Percentiles rank a stretch among this genome's conserved stretches.
phyloP scores from a whole-genome alignment of 495 filamentous ascomycete species.

The Acidiella bohemica region DNA sequence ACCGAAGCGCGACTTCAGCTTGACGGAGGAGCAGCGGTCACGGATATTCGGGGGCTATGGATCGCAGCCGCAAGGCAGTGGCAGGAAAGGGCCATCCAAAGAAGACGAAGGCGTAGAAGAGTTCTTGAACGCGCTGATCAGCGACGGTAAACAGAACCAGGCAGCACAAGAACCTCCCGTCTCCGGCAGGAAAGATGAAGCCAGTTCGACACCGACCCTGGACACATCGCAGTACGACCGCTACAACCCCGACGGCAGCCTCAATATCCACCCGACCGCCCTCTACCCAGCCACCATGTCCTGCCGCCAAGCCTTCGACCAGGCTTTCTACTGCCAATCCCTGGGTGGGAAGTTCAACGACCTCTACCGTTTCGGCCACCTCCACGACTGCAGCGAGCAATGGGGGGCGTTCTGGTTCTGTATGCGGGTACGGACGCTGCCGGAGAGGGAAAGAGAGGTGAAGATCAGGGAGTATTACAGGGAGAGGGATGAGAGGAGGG shows the following conservation, averaged over 20 bases:
- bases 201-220: background rate
- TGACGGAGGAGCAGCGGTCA: slow-evolving; percentile 7
- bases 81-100: background rate
- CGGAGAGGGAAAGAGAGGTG: slow-evolving; percentile 33
- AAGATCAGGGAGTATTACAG: slow-evolving; percentile 58
- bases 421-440: slow-evolving; percentile 59
- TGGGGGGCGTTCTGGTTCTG: slow-evolving; percentile 93
- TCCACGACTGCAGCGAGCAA: slow-evolving; percentile 61
- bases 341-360: slow-evolving; percentile 76
- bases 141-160: slow-evolving; percentile 48
- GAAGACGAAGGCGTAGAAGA: slow-evolving; percentile 2
- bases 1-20: slow-evolving; percentile 9
- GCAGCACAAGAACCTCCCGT: slow-evolving; percentile 31
- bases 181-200: slow-evolving; percentile 4
- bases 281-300: slow-evolving; percentile 70
- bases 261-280: slow-evolving; percentile 42
- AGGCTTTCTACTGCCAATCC: slow-evolving; percentile 88
- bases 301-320: slow-evolving; percentile 82
- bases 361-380: slow-evolving; percentile 69
- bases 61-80: too few relatives aligned
- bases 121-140: slow-evolving; percentile 46
- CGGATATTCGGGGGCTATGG: too few relatives aligned
- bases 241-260: slow-evolving; percentile 10
- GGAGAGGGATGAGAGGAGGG: slow-evolving; percentile 61
- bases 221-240: slow-evolving; percentile 2